Percentiles rank a stretch among this genome's conserved stretches.
Evolutionary conservation across 257 asterid genomes (phyloP).

Genomic region (Rhazya stricta): DNA sequence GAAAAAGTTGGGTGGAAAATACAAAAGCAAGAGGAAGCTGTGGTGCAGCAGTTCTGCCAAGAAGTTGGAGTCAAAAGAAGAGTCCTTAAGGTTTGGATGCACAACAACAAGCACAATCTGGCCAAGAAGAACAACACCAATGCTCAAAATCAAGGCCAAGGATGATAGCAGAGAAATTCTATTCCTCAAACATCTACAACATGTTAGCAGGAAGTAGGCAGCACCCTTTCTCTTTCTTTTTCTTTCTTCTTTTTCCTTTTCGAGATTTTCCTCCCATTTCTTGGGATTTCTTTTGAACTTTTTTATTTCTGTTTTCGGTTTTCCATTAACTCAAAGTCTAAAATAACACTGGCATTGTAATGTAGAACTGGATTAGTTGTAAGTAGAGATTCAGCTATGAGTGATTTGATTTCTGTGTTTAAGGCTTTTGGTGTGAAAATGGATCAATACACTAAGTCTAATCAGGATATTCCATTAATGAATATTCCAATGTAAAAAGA

Average conservation of each 20-base stretch:
- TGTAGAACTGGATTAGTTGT: conserved; percentile 3
- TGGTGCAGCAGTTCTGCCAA: conserved; percentile 78
- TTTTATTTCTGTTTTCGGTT: background rate
- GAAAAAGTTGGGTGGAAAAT: conserved; percentile 92
- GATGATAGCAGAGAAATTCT: background rate
- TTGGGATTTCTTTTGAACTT: conserved; percentile 10
- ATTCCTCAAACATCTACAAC: background rate
- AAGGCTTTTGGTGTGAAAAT: background rate
- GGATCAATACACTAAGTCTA: conserved; percentile 3
- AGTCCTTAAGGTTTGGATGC: conserved; percentile 94
- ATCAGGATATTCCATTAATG: conserved; percentile 17
- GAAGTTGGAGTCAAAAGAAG: conserved; percentile 75
- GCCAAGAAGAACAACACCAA: conserved; percentile 43
- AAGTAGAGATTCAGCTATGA: conserved; percentile 7
- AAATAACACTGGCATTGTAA: conserved; percentile 1
- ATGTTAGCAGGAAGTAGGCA: conserved; percentile 8
- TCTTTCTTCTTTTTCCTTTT: background rate
- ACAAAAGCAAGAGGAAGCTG: conserved; percentile 72
- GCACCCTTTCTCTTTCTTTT: background rate
- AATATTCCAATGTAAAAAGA: conserved; percentile 7
- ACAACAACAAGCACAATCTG: conserved; percentile 69
- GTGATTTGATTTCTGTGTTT: conserved; percentile 1
- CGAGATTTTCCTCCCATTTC: background rate
- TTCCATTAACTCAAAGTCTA: background rate
- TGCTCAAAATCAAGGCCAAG: conserved; percentile 26